Evolutionary conservation across 78 protist species (phyloP), one percentile per base, ranked within the genome.

Genomic region (Chrysochromulina tobinii): DNA sequence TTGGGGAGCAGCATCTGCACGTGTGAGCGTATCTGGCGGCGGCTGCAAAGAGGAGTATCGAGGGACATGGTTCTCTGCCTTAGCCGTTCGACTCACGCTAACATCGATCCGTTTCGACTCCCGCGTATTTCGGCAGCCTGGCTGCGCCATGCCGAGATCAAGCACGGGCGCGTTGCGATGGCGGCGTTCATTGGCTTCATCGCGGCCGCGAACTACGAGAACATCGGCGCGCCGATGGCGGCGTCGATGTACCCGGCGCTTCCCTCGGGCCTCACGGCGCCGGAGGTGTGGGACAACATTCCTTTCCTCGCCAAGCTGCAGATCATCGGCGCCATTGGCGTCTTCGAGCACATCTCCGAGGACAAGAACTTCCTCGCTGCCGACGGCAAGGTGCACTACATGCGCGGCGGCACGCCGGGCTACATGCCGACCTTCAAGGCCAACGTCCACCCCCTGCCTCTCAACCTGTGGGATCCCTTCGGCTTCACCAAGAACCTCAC

Each of bases 81-180:
- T 38, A 38, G 38, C 38, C 38, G 38, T 38, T 38, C 38, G 38
- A 38, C 38, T 38, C 38, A 38, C 38, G 38, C 38, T 38, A 38
- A 38, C 38, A 38, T 38, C 38, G 38, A 38, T 38, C 38, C 38
- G 38, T 38, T 38, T 38, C 38, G 38, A 38, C 38, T 38, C 38
- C 38, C 38, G 38, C 38, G 38, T 38, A 38, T 38, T 38, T 38
- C 38, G 38, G 38, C 38, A 38, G 38, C 38, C 38, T 66, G 72
- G 72, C 18, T 66, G n/a, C 72, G 72, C 72, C 25, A 4, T 6
- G 9, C 72, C 72, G 72, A 66, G 72, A 9, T 66, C 9, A 66
- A 66, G 72, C 72, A 66, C 72, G 72, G 72, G n/a, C 72, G 72
- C n/a, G 72, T 66, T 8, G 72, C 72, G n/a, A 66, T 66, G 72